Base-by-base conservation (phyloP, 352 stramenopile genomes). In the Phytophthora colocasiae region DNA sequence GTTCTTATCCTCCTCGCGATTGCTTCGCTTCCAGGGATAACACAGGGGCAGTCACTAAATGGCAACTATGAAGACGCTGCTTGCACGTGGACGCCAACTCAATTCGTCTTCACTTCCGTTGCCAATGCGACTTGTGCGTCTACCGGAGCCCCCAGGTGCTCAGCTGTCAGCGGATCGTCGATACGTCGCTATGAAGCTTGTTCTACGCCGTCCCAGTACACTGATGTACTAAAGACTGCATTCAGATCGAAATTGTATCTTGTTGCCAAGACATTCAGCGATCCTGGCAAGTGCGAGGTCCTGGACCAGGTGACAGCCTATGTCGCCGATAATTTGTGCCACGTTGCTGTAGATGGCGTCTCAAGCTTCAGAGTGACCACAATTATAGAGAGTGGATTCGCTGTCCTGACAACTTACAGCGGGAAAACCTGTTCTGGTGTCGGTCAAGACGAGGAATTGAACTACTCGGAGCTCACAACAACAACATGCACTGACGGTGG, bases 191-290 rank as follows among this genome's bases (percentile, higher is more conserved):
- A 15, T n/a, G 26, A 34, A 45, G 10, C 32, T 14, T 58, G 50
- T 10, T 58, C 32, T 14, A 38, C 50, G 19, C 15, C 34, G 10
- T 46, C 50, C 6, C 22, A 47, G 12, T 58, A 47, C 34, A 12
- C 14, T 24, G 29, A 47, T 5, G 17, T 58, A 7, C 38, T 58
- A 24, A 8, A 4, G 11, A 39, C 22, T 40, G 53, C 53, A 6
- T 51, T 61, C 31, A 31, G n/a, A 24, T 45, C 54, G 14, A 46
- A 46, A 29, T 22, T 62, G 17, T 53, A 44, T 47, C 53, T 61
- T 11, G 53, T 61, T 45, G 29, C 22, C 39, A 49, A 32, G 1
- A 32, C 27, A 8, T 32, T 19, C 43, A 49, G 43, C 19, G 38
- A 43, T 15, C 38, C 38, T n/a, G 19, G 34, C n/a, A 48, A 1